Evolutionary conservation across 2,329 filamentous ascomycete genomes (phyloP).

Genomic region (Elsinoe fawcettii): DNA sequence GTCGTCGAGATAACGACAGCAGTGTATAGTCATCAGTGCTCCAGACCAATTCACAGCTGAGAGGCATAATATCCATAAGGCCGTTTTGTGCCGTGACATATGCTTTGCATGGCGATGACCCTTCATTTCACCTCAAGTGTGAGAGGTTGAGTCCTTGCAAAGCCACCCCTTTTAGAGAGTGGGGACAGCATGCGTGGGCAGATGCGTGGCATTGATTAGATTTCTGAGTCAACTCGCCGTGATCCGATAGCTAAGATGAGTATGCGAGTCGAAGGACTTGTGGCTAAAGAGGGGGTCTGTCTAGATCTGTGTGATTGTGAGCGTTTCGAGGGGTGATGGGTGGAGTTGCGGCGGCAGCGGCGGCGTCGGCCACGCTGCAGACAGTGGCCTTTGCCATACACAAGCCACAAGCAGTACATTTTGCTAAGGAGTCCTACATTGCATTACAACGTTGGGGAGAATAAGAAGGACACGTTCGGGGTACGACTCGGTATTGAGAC

Average conservation of each 20-base stretch:
- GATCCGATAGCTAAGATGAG: neutral
- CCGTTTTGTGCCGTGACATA: neutral
- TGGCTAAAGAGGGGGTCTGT: neutral
- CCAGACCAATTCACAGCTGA: neutral
- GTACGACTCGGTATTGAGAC: no score
- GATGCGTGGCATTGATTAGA: neutral
- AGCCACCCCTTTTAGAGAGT: neutral
- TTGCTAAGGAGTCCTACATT: no score
- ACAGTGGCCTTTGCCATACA: no score
- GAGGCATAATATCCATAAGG: neutral
- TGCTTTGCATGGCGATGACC: neutral
- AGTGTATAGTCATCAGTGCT: neutral
- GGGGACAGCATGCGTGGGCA: neutral
- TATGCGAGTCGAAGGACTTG: slow-evolving; percentile 3
- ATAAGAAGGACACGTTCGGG: no score
- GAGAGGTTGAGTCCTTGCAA: neutral
- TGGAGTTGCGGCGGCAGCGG: slow-evolving; percentile 5
- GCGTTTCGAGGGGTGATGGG: neutral
- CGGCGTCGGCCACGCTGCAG: neutral
- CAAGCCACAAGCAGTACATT: no score
- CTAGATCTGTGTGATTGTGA: neutral
- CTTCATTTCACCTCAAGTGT: neutral
- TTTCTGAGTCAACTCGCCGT: neutral
- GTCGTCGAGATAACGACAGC: neutral
- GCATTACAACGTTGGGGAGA: no score